Evolutionary conservation across 768 basidiomycete species (phyloP).

Genomic region (Filobasidium floriforme): DNA sequence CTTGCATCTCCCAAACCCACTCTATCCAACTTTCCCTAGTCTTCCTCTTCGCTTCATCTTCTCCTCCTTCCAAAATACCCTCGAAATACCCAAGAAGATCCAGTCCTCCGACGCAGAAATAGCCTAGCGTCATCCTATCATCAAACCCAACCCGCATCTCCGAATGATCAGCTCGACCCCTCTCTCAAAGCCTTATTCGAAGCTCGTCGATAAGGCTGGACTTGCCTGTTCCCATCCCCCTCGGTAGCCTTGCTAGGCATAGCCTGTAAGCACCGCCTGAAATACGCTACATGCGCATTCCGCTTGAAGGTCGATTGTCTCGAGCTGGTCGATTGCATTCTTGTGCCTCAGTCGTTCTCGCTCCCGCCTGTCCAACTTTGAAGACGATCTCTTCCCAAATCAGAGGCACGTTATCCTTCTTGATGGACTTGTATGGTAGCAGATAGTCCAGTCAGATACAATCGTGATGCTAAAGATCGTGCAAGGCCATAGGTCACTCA

Average conservation of each 20-base stretch:
- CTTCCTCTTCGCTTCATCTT: slow-evolving; percentile 53
- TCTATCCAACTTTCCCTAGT: slow-evolving; percentile 52
- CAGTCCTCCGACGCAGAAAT: slow-evolving; percentile 78
- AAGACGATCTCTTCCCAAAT: too few species aligned
- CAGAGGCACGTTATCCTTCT: too few species aligned
- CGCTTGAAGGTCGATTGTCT: slow-evolving; percentile 41
- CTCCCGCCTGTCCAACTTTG: too few species aligned
- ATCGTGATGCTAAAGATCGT: too few species aligned
- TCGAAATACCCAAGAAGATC: slow-evolving; percentile 58
- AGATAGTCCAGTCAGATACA: too few species aligned
- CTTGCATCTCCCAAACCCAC: slow-evolving; percentile 89
- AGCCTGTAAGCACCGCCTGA: slow-evolving; percentile 60
- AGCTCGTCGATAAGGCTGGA: too few species aligned
- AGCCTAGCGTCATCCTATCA: background rate
- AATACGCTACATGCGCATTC: slow-evolving; percentile 59
- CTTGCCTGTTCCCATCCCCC: slow-evolving; percentile 65
- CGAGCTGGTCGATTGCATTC: background rate
- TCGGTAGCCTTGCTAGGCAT: slow-evolving; percentile 64
- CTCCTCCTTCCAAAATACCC: slow-evolving; percentile 50
- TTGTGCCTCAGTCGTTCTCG: background rate
- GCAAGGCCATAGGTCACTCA: too few species aligned
- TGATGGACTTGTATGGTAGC: too few species aligned
- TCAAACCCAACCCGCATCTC: too few species aligned
- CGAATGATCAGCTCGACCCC: too few species aligned
- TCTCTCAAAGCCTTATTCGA: too few species aligned